Evolutionary conservation across 2,329 filamentous ascomycete species (phyloP), one percentile per base, ranked within the genome.

Genomic region (Colletotrichum sp.): DNA sequence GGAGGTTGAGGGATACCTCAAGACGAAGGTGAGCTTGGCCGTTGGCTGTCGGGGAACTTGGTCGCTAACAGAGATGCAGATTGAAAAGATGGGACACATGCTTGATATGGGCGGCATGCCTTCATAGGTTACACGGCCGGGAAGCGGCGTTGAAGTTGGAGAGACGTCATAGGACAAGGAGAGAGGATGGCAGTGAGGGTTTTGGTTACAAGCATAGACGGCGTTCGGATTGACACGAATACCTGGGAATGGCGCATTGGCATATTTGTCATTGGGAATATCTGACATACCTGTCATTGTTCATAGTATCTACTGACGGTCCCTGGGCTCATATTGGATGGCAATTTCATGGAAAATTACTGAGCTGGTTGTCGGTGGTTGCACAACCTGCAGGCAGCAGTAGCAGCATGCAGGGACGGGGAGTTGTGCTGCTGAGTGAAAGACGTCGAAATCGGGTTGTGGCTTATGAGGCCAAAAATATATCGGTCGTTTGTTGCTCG

Each of bases 1-100:
- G 70, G 97, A 99, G 86, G 95, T 99, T 63, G 95, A 98, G 80
- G 96, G 95, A 8, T 99, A 99, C 87, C 87, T 99, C 78, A 95
- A 94, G 84, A 98, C 97, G 4, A 99, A 99, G 93, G 95, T 96
- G 82, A 83, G 91, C 85, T 39, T 32, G 7, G 7, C 36, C 5
- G 15, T 15, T n/a, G 26, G 39, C 18, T 16, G 55, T 39, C 34
- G n/a, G 16, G 10, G 6, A 6, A 26, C 10, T 16, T 18, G 6
- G 15, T 6, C 18, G 30, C 67, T 63, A 44, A 68, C 73, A 57
- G 6, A 12, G 15, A 7, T 24, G 9, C 76, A 96, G 94, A 96
- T 97, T 78, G 93, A 95, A 79, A 96, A 96, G 84, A 96, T 97
- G 95, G 95, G 95, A 12, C 95, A 97, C 81, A 93, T 96, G 92